These are phyloP conservation scores for Pseudoperonospora humuli DNA, from an alignment of 352 stramenopile species.

Conservation along the genomic window DNA sequence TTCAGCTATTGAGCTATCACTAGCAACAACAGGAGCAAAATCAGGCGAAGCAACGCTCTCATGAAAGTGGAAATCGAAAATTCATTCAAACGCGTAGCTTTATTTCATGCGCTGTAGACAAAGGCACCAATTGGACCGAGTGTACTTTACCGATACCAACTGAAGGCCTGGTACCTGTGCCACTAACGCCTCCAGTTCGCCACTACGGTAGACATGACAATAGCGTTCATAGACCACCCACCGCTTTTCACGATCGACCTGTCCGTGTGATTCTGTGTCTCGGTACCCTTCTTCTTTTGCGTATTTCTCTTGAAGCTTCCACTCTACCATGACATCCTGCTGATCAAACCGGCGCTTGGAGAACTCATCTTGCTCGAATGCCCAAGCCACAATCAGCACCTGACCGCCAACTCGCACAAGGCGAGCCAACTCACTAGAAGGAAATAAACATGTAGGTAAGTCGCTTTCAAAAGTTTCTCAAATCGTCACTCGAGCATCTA, in stretches of 20 bases:
- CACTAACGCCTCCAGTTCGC: conserved; percentile 64
- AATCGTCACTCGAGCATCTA: conserved; percentile 2
- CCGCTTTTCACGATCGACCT: conserved; percentile 35
- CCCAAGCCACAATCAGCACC: conserved; percentile 68
- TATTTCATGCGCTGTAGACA: conserved; percentile 27
- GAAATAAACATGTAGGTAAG: neutral
- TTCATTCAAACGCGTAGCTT: neutral
- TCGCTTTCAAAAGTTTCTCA: neutral
- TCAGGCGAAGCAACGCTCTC: no score
- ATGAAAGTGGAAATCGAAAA: neutral
- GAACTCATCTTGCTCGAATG: conserved; percentile 70
- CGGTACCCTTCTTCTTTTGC: conserved; percentile 9
- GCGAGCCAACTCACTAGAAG: conserved; percentile 51
- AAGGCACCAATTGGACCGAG: conserved; percentile 76
- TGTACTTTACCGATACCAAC: conserved; percentile 58
- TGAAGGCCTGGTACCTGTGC: conserved; percentile 43
- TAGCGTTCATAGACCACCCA: conserved; percentile 82
- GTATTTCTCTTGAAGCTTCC: conserved; percentile 84
- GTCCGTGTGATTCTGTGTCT: conserved; percentile 23
- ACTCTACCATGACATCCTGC: conserved; percentile 82
- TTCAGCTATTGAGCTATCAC: no score
- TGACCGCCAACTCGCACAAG: conserved; percentile 49
- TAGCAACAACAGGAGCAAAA: no score
- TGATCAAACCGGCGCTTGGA: conserved; percentile 72
- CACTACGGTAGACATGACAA: conserved; percentile 71